phyloP scores from a whole-genome alignment of 805 yeast genomes.

The Komagataella populi region DNA sequence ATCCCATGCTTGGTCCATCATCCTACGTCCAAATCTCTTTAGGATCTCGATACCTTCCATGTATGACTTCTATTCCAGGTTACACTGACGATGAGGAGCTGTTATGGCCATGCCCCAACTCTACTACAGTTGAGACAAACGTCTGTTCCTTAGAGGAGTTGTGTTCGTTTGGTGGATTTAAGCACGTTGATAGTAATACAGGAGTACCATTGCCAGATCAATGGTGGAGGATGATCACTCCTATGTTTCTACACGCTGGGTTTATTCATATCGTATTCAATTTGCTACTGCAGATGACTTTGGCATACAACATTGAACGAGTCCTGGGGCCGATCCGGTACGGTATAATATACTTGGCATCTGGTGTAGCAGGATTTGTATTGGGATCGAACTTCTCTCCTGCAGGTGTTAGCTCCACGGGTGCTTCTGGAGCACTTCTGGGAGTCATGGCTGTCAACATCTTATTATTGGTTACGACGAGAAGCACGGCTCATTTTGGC shows the following conservation, averaged over 20 bases:
- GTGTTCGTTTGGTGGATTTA: constrained; percentile 46
- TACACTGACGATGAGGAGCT: constrained; percentile 33
- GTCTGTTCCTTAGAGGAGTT: constrained; percentile 43
- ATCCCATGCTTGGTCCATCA: constrained; percentile 73
- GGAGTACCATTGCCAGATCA: constrained; percentile 34
- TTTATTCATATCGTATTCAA: constrained; percentile 56
- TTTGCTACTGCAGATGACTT: constrained; percentile 41
- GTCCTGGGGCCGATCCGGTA: constrained; percentile 41
- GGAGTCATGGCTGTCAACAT: constrained; percentile 56
- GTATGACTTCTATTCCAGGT: constrained; percentile 41
- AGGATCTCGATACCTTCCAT: constrained; percentile 63
- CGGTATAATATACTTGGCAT: constrained; percentile 37
- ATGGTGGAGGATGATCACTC: constrained; percentile 59
- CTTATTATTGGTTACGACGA: constrained; percentile 37
- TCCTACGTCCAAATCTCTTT: constrained; percentile 48
- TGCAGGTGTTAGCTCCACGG: constrained; percentile 50
- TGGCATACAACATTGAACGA: constrained; percentile 48
- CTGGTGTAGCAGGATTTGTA: constrained; percentile 56
- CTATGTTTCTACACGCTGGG: constrained; percentile 66
- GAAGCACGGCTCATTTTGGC: constrained; percentile 25
- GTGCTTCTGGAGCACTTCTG: constrained; percentile 61
- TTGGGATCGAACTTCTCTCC: constrained; percentile 62
- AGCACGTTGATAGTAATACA: constrained; percentile 10
- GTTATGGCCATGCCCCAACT: constrained; percentile 55
- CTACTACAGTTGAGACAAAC: constrained; percentile 36